phyloP scores from a whole-genome alignment of 495 filamentous ascomycete genomes.

The Elaphomyces granulatus region DNA sequence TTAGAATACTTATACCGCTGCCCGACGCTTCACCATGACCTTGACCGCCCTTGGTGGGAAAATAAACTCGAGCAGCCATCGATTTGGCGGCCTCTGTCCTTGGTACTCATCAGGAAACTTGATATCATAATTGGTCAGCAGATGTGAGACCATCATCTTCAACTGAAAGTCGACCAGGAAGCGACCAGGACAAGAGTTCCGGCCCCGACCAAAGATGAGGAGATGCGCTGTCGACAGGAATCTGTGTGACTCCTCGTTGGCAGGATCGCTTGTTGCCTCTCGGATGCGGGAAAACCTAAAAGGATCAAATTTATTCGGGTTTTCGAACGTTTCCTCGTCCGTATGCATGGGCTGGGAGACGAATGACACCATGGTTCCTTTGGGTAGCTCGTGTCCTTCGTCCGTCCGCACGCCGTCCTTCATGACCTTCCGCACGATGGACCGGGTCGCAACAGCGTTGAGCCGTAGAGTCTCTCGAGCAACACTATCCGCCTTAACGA shows the following conservation, averaged over 20 bases:
- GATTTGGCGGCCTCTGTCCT: slow-evolving; percentile 14
- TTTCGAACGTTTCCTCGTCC: slow-evolving; percentile 16
- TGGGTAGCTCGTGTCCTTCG: slow-evolving; percentile 19
- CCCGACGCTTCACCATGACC: slow-evolving; percentile 16
- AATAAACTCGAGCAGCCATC: slow-evolving; percentile 16
- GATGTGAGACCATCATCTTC: slow-evolving; percentile 18
- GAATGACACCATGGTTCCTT: slow-evolving; percentile 17
- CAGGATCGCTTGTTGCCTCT: no score
- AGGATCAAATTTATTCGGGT: slow-evolving; percentile 19
- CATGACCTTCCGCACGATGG: slow-evolving; percentile 19
- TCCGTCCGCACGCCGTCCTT: slow-evolving; percentile 8
- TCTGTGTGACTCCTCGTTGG: no score
- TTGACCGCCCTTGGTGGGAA: slow-evolving; percentile 17
- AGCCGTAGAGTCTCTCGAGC: slow-evolving; percentile 27
- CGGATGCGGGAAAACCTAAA: slow-evolving; percentile 20
- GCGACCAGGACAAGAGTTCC: slow-evolving; percentile 11
- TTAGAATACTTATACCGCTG: no score
- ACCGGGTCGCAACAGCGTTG: slow-evolving; percentile 19
- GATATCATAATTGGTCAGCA: slow-evolving; percentile 17
- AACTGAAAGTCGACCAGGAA: slow-evolving; percentile 15
- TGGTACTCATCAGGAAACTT: slow-evolving; percentile 12
- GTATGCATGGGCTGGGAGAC: slow-evolving; percentile 16
- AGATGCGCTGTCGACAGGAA: no score
- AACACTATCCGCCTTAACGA: slow-evolving; percentile 29
- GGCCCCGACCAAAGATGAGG: slow-evolving; percentile 12